Evolutionary conservation across 352 stramenopile species (phyloP).

Genomic region (Salisapilia sapeloensis): DNA sequence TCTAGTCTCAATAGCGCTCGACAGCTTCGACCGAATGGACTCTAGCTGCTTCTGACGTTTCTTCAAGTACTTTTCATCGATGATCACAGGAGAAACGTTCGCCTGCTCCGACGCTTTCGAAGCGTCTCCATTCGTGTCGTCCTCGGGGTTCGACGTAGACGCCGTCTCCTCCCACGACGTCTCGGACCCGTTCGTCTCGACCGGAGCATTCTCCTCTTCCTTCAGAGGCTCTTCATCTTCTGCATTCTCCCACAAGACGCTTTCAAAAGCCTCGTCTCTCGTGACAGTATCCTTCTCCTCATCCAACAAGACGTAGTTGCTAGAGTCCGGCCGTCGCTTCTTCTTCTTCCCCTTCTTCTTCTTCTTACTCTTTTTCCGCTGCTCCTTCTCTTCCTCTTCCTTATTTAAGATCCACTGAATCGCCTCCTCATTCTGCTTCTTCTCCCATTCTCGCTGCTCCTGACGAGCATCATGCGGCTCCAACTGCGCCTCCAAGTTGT

Average conservation of each 20-base stretch:
- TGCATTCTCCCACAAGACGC: slow-evolving; percentile 49
- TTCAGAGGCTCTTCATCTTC: slow-evolving; percentile 3
- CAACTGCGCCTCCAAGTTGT: slow-evolving; percentile 64
- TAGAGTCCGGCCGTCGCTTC: slow-evolving; percentile 3
- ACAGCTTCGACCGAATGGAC: slow-evolving; percentile 32
- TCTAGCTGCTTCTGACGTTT: slow-evolving; percentile 63
- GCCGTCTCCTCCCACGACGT: slow-evolving; percentile 1
- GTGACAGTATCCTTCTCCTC: no score
- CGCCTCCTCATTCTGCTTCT: slow-evolving; percentile 24
- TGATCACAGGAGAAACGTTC: slow-evolving; percentile 10
- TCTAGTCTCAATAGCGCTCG: slow-evolving; percentile 20
- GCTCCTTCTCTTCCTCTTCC: slow-evolving; percentile 11
- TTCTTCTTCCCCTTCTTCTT: slow-evolving; percentile 4
- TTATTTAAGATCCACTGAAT: slow-evolving; percentile 33
- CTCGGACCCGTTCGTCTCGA: slow-evolving; percentile 7
- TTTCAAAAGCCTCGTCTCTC: slow-evolving; percentile 63
- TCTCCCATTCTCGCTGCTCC: slow-evolving; percentile 16
- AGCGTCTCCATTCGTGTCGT: slow-evolving; percentile 3
- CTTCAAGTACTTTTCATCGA: slow-evolving; percentile 62
- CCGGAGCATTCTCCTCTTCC: slow-evolving; percentile 14
- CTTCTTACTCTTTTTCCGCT: slow-evolving; percentile 2
- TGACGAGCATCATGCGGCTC: slow-evolving; percentile 37
- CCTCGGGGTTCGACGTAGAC: slow-evolving; percentile 6
- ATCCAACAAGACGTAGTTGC: slow-evolving; percentile 8
- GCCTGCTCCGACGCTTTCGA: slow-evolving; percentile 7